These are phyloP conservation scores for Neopestalotiopsis clavispora DNA, from an alignment of 2,329 filamentous ascomycete species.

Conservation along the genomic window DNA sequence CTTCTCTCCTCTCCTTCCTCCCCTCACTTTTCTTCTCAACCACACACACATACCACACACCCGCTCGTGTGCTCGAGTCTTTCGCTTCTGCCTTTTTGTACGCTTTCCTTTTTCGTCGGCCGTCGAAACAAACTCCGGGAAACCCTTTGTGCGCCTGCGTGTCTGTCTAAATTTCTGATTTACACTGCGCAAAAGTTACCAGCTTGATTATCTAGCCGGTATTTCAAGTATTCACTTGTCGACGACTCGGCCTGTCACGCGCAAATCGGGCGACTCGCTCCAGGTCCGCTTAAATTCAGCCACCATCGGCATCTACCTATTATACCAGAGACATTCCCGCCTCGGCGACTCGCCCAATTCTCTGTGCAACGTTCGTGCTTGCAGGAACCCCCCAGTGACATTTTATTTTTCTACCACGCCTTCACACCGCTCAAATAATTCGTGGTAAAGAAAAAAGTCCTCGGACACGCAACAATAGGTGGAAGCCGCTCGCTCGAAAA, in stretches of 20 bases:
- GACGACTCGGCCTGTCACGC: neutral
- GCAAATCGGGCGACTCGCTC: conserved; percentile 5
- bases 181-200: neutral
- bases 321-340: conserved; percentile 26
- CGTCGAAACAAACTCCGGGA: neutral
- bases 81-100: conserved; percentile 20
- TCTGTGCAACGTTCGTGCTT: conserved; percentile 15
- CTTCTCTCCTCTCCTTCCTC: conserved; percentile 22
- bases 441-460: neutral
- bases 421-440: neutral
- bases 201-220: neutral
- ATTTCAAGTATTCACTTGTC: neutral
- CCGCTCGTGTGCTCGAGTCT: conserved; percentile 19
- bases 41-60: conserved; percentile 16
- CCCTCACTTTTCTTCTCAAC: conserved; percentile 20
- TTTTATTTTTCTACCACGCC: neutral
- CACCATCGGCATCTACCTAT: conserved; percentile 24
- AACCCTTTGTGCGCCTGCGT: neutral
- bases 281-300: conserved; percentile 21
- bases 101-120: conserved; percentile 16
- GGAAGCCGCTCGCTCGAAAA: neutral
- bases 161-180: neutral
- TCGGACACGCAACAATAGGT: neutral
- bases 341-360: conserved; percentile 26
- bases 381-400: neutral